These are phyloP conservation scores for Lathyrus aphaca DNA, from an alignment of 306 rosid genomes.

Conservation along the genomic window DNA sequence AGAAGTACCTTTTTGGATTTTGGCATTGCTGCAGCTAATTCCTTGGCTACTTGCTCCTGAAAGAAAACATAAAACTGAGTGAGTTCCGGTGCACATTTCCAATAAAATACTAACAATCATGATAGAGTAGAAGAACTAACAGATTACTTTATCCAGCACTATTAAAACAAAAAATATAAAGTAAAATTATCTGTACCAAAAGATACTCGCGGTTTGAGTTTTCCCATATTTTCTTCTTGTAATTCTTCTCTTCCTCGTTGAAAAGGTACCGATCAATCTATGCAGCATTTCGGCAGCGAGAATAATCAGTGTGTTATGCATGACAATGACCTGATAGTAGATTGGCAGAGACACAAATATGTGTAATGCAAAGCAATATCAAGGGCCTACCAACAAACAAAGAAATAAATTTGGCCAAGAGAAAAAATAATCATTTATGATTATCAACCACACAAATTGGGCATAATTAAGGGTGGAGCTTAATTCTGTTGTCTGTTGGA, in stretches of 20 bases:
- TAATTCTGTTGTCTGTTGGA: not conserved
- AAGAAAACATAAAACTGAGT: not conserved
- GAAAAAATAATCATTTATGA: not conserved
- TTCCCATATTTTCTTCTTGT: conserved; percentile 71
- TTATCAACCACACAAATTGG: not conserved
- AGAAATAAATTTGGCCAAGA: not conserved
- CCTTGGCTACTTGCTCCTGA: conserved; percentile 78
- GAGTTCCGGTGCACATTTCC: conserved; percentile 29
- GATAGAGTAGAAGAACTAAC: not conserved
- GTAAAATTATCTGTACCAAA: conserved; percentile 47
- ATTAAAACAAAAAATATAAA: not conserved
- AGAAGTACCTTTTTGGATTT: conserved; percentile 57
- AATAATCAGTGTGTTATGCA: conserved; percentile 24
- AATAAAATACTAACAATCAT: conserved; percentile 7
- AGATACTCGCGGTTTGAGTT: conserved; percentile 59
- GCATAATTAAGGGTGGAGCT: not conserved
- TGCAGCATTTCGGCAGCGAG: conserved; percentile 9
- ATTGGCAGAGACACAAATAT: not conserved
- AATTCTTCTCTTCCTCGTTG: conserved; percentile 56
- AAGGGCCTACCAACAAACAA: not conserved
- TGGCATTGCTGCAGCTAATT: conserved; percentile 54
- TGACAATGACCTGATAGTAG: not conserved
- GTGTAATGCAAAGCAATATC: not conserved
- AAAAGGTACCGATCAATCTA: conserved; percentile 63
- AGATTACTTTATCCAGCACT: not conserved